Evolutionary conservation across 768 basidiomycete genomes (phyloP).

Genomic region (Leccinum incarnatum): DNA sequence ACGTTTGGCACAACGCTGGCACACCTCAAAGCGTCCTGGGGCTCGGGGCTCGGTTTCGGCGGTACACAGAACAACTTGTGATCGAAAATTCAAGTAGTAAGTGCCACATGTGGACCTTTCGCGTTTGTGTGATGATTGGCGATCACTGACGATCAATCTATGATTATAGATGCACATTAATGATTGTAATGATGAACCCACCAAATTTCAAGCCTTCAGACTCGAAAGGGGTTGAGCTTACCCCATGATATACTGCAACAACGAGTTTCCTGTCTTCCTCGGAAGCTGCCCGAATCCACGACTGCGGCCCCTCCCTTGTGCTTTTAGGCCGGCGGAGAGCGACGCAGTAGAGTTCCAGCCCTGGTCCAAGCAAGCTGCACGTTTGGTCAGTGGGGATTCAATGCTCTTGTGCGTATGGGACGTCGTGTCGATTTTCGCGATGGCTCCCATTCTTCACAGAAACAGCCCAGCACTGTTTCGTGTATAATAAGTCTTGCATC

Average conservation of each 20-base stretch:
- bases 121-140: neutral
- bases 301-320: neutral
- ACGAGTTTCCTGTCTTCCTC: neutral
- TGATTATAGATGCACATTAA: neutral
- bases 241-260: too few relatives aligned
- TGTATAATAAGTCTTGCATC: neutral
- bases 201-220: neutral
- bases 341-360: too few relatives aligned
- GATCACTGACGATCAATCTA: slow-evolving; percentile 2
- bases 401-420: neutral
- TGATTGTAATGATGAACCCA: neutral
- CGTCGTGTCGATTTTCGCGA: neutral
- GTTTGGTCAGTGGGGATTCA: neutral
- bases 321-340: neutral
- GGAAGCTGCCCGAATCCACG: neutral
- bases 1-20: neutral
- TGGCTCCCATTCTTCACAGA: neutral
- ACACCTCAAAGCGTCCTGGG: neutral
- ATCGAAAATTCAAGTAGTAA: neutral
- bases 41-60: neutral
- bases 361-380: neutral
- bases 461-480: neutral
- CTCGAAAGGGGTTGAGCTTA: neutral
- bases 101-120: neutral
- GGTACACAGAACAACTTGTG: neutral